Percentiles rank a stretch among this genome's conserved stretches.
These are phyloP conservation scores for Cyanodermella asteris DNA, from an alignment of 2,329 filamentous ascomycete species.

Conservation along the genomic window DNA sequence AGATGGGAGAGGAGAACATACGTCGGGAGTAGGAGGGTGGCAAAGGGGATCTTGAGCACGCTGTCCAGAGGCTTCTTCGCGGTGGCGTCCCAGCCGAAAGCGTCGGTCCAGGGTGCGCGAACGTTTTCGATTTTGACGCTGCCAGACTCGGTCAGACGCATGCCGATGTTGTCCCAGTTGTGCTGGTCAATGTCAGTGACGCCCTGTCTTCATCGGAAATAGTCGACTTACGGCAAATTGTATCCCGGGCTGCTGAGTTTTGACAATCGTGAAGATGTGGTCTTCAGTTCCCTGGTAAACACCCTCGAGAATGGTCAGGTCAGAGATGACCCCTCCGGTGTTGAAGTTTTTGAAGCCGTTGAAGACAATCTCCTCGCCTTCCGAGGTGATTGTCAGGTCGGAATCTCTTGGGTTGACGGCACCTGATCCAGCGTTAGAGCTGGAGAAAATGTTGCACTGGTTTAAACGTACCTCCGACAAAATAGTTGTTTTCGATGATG, in stretches of 20 bases:
- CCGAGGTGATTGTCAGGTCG: constrained; percentile 33
- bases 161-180: constrained; percentile 43
- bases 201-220: no score
- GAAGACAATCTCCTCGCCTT: constrained; percentile 35
- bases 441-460: constrained; percentile 1
- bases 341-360: constrained; percentile 45
- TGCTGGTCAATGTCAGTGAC: constrained; percentile 14
- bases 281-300: constrained; percentile 33
- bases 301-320: constrained; percentile 43
- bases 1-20: constrained; percentile 10
- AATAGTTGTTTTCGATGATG: constrained; percentile 42
- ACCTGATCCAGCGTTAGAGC: constrained; percentile 8
- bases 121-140: constrained; percentile 38
- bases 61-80: constrained; percentile 29
- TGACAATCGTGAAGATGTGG: neutral
- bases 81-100: constrained; percentile 34
- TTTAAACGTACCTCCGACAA: constrained; percentile 38
- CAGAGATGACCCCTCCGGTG: constrained; percentile 43
- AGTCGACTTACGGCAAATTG: constrained; percentile 20
- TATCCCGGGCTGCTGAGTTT: constrained; percentile 22
- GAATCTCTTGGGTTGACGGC: constrained; percentile 44
- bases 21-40: constrained; percentile 36
- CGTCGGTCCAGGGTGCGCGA: constrained; percentile 35
- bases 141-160: constrained; percentile 42
- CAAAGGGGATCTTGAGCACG: constrained; percentile 31